Evolutionary conservation across 768 basidiomycete species (phyloP), one percentile per base, ranked within the genome.

Genomic region (Xerocomellus intermedius): DNA sequence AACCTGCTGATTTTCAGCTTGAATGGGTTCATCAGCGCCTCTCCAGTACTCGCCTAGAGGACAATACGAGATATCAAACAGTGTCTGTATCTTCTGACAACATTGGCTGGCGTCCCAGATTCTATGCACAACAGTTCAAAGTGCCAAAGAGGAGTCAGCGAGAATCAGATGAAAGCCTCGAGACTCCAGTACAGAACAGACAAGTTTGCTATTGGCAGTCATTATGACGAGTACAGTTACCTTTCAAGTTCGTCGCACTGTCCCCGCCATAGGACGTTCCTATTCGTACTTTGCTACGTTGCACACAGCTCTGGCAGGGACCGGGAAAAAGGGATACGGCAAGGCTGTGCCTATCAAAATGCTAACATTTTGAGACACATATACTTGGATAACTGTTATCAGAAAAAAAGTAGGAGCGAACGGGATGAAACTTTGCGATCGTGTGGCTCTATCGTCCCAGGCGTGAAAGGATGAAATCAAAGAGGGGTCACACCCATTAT

Each of bases 371-470:
- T 33, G 44, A 51, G 19, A 38, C 47, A 28, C 28, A 51, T 19
- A 32, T 35, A 52, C 33, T 59, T 13, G 43, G 56, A 51, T 60
- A 66, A 64, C 52, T 19, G 44, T 56, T 63, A 56, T 46, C 54
- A 48, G 14, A 36, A 41, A 36, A 41, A 55, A 51, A 52, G 35
- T 39, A 30, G 7, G 19, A 12, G 21, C 6, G n/a, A 30, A n/a
- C 2, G 17, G 9, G 24, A 33, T 19, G 4, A 30, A 33, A 38
- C 19, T 9, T 37, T 36, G 44, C 32, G 14, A 33, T 33, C 16
- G 6, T 24, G 10, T 4, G 10, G 30, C 1, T 21, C 30, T 42
- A 26, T 16, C 24, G 10, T 33, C 39, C 14, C 28, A 35, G 10
- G n/a, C 16, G 10, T n/a, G n/a, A 32, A 21, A 26, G 8, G 17